phyloP scores from a whole-genome alignment of 257 asterid species.

The Nicotiana benthamiana region DNA sequence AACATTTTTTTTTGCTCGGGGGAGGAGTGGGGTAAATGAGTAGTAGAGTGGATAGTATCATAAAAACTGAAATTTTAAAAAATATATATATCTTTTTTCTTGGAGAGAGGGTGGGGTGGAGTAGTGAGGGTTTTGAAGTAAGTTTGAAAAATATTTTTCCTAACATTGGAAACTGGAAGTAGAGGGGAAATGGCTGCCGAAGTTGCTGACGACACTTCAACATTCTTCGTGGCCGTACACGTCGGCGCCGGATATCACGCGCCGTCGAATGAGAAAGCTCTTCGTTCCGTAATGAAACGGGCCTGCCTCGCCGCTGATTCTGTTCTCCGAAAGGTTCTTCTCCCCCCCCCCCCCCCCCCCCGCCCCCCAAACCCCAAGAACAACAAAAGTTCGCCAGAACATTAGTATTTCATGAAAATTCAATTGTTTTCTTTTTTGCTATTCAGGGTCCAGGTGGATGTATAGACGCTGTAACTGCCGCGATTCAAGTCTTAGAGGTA shows the following conservation, averaged over 20 bases:
- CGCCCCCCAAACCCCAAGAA: neutral
- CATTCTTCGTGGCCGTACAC: neutral
- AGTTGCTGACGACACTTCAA: neutral
- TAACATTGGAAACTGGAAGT: too few species aligned
- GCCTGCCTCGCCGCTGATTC: constrained; percentile 80
- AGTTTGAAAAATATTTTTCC: too few species aligned
- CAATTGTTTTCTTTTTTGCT: neutral
- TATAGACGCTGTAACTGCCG: constrained; percentile 80
- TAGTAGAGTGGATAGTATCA: too few species aligned
- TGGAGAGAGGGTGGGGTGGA: too few species aligned
- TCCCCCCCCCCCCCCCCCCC: neutral
- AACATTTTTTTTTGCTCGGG: too few species aligned
- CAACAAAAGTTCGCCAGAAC: neutral
- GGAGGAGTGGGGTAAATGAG: too few species aligned
- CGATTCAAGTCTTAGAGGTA: constrained; percentile 80
- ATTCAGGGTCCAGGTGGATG: constrained; percentile 62
- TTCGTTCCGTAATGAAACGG: constrained; percentile 70
- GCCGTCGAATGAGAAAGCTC: constrained; percentile 61
- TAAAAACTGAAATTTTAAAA: too few species aligned
- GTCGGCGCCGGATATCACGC: constrained; percentile 1
- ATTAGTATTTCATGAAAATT: too few species aligned
- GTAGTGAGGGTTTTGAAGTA: too few species aligned
- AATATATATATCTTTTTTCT: too few species aligned
- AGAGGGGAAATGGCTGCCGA: neutral
- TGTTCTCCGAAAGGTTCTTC: constrained; percentile 52